A percentile compares a stretch with the other conserved stretches of the same genome.
These are phyloP conservation scores for Picea abies DNA, from an alignment of 83 land plant species.

Conservation along the genomic window DNA sequence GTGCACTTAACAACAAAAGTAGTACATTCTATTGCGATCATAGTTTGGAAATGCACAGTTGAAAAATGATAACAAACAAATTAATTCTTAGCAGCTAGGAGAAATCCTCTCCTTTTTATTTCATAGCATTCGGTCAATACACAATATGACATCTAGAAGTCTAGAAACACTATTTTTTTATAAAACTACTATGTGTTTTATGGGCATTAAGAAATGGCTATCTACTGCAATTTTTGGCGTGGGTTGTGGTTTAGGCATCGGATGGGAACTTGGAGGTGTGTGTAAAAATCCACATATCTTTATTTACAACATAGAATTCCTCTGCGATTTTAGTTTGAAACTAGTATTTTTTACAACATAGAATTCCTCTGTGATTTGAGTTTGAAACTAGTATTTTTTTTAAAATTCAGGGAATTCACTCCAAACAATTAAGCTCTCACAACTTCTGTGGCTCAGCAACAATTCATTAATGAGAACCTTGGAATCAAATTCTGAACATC, in stretches of 20 bases:
- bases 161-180: too few species aligned
- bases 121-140: too few species aligned
- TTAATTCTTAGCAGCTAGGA: too few species aligned
- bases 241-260: slow-evolving; percentile 79
- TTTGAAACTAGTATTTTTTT: slow-evolving; percentile 3
- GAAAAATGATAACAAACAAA: too few species aligned
- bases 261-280: slow-evolving; percentile 84
- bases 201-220: too few species aligned
- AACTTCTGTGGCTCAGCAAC: not conserved
- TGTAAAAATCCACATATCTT: not conserved
- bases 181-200: too few species aligned
- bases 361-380: not conserved
- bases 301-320: not conserved
- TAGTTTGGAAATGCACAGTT: too few species aligned
- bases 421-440: slow-evolving; percentile 13
- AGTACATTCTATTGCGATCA: too few species aligned
- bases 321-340: slow-evolving; percentile 10
- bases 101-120: too few species aligned
- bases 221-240: slow-evolving; percentile 66
- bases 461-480: not conserved
- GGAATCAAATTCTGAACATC: slow-evolving; percentile 13
- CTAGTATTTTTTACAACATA: not conserved
- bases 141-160: too few species aligned
- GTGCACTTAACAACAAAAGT: too few species aligned
- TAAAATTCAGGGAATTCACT: too few species aligned